Evolutionary conservation across 2,329 filamentous ascomycete genomes (phyloP).

Genomic region (Alternaria novae-zelandiae): DNA sequence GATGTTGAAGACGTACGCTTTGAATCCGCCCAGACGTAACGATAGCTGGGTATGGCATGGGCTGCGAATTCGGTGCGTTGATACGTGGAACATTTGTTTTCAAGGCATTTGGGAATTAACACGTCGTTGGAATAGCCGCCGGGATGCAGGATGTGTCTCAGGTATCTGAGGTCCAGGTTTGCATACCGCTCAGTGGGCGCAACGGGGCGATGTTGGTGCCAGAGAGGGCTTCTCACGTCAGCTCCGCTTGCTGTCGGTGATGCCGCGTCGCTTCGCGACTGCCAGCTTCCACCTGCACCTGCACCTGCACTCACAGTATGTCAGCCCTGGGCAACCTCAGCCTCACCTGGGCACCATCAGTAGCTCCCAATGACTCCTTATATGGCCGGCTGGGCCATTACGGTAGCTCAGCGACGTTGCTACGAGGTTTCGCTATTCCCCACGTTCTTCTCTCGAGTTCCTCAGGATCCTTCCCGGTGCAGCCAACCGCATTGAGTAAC

Average conservation of each 20-base stretch:
- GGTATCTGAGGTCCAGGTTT: background rate
- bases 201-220: background rate
- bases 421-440: background rate
- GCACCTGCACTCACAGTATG: background rate
- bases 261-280: background rate
- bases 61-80: background rate
- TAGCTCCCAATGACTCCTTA: background rate
- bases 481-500: background rate
- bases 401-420: background rate
- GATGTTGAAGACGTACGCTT: background rate
- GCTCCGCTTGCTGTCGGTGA: background rate
- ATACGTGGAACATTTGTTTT: background rate
- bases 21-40: background rate
- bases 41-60: background rate
- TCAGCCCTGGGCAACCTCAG: background rate
- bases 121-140: background rate
- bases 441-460: background rate
- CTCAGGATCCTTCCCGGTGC: background rate
- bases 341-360: background rate
- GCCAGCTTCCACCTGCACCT: background rate
- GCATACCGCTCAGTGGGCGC: background rate
- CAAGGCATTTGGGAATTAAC: background rate
- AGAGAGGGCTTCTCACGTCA: background rate
- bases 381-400: background rate
- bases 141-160: background rate